Evolutionary conservation across 73 alveolate genomes (phyloP).

Genomic region (Uronychia setigera): DNA sequence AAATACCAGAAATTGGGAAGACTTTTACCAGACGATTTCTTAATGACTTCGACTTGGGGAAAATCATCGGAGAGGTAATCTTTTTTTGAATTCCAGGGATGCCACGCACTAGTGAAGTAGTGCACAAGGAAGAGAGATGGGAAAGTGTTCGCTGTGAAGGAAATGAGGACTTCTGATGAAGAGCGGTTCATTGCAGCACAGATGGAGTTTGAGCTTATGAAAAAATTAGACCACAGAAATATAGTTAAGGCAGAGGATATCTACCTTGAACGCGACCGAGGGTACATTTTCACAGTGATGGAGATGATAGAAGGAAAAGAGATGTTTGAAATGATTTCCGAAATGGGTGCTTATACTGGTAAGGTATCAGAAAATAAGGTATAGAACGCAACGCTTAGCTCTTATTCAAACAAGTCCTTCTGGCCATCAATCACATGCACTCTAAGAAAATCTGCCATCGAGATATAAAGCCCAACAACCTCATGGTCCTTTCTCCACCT

Average conservation of each 20-base stretch:
- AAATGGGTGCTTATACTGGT: conserved; percentile 26
- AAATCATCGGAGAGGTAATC: background rate
- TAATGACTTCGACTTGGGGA: no score
- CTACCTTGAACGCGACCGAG: background rate
- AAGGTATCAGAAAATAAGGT: no score
- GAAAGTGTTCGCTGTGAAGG: background rate
- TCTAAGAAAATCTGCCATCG: conserved; percentile 70
- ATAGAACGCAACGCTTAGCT: conserved; percentile 39
- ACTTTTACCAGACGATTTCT: no score
- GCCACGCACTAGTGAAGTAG: background rate
- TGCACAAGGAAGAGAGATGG: background rate
- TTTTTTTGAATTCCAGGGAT: background rate
- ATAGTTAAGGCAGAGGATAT: background rate
- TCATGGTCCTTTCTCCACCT: conserved; percentile 27
- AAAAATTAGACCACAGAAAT: background rate
- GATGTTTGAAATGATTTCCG: conserved; percentile 26
- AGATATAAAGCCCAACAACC: conserved; percentile 71
- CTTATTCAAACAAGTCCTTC: conserved; percentile 56
- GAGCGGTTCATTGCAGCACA: background rate
- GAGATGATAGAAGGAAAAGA: conserved; percentile 43
- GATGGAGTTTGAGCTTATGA: background rate
- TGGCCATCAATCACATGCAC: conserved; percentile 67
- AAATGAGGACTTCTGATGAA: background rate
- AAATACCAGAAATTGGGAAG: no score
- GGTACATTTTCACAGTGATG: conserved; percentile 35